These are phyloP conservation scores for Hippophae gyantsensis DNA, from an alignment of 306 rosid genomes.

Conservation along the genomic window DNA sequence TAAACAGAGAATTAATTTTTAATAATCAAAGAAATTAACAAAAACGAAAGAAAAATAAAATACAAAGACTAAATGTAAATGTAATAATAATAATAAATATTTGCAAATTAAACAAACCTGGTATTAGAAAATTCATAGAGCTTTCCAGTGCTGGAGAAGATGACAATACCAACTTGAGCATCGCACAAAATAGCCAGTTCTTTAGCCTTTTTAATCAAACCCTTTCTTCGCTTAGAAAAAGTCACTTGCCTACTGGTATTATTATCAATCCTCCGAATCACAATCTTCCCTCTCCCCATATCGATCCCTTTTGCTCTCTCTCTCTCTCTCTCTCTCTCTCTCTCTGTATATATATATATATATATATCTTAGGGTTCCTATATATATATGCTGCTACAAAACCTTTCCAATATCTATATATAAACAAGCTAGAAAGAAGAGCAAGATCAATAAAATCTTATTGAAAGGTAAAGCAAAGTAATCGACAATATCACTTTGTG, in stretches of 20 bases:
- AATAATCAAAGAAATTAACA: not conserved
- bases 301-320: not conserved
- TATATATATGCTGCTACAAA: not conserved
- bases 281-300: slow-evolving; percentile 93
- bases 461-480: too few relatives aligned
- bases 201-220: slow-evolving; percentile 77
- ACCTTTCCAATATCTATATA: not conserved
- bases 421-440: not conserved
- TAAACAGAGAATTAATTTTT: too few relatives aligned
- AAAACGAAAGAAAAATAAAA: not conserved
- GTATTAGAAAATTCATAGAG: slow-evolving; percentile 70
- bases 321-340: not conserved
- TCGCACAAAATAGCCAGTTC: slow-evolving; percentile 80
- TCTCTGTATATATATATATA: too few relatives aligned
- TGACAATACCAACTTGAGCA: slow-evolving; percentile 70
- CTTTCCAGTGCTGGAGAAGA: slow-evolving; percentile 71
- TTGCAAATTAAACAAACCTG: slow-evolving; percentile 27
- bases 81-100: not conserved
- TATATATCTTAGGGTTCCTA: slow-evolving; percentile 36
- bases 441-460: not conserved
- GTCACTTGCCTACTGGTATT: slow-evolving; percentile 79
- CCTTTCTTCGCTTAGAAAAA: slow-evolving; percentile 87
- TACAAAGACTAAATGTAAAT: not conserved
- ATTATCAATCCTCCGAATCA: slow-evolving; percentile 68
- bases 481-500: too few relatives aligned